Conservation (phyloP, 106 monocot genomes). For the Dendrobium chrysotoxum region DNA sequence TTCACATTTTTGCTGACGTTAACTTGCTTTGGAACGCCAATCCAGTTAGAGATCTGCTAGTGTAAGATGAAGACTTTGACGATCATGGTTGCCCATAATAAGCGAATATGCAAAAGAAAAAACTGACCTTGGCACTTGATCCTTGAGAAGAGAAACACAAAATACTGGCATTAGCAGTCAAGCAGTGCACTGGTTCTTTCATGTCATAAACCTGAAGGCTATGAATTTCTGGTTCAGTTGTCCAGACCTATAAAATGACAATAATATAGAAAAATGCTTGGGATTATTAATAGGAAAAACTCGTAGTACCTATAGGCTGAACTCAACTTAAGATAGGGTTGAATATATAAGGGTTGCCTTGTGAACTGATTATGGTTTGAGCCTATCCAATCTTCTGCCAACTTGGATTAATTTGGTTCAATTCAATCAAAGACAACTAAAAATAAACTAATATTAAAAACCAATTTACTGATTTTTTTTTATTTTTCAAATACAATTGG, state of each 20-base stretch:
- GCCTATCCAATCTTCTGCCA: background rate
- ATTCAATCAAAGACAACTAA: background rate
- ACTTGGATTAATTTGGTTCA: background rate
- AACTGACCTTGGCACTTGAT: constrained; percentile 36
- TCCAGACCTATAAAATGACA: constrained; percentile 31
- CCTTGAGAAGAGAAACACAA: constrained; percentile 46
- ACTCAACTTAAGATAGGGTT: background rate
- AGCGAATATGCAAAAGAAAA: background rate
- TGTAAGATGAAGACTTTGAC: background rate
- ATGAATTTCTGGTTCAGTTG: constrained; percentile 26
- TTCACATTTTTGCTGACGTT: constrained; percentile 43
- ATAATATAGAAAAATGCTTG: background rate
- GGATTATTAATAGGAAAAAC: background rate
- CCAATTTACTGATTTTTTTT: background rate
- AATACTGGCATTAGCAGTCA: constrained; percentile 15
- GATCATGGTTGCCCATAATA: background rate
- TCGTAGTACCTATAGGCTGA: background rate
- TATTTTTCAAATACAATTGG: background rate
- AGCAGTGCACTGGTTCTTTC: constrained; percentile 39
- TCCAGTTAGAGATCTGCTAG: constrained; percentile 27
- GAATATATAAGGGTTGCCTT: background rate
- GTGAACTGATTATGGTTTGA: background rate
- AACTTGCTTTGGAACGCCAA: constrained; percentile 24
- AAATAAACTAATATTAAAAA: background rate
- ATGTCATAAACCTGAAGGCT: constrained; percentile 36